Percentiles rank a stretch among this genome's conserved stretches.
These are phyloP conservation scores for Skeletonema marinoi DNA, from an alignment of 108 stramenopile species.

Conservation along the genomic window DNA sequence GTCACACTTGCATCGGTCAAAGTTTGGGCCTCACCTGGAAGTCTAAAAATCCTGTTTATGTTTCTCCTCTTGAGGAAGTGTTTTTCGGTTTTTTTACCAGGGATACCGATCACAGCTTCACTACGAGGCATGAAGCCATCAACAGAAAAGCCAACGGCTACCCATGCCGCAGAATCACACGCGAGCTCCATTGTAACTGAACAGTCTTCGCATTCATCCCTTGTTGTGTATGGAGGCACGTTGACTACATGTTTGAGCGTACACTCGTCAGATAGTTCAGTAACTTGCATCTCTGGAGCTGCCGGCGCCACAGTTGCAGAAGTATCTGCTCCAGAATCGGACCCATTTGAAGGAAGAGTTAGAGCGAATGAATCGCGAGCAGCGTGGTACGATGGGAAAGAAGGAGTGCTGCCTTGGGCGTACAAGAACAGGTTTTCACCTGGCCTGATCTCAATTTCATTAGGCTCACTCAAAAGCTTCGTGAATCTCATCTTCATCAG, in stretches of 20 bases:
- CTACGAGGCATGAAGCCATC: conserved; percentile 51
- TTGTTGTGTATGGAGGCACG: neutral
- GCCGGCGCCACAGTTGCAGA: neutral
- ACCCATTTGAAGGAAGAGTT: neutral
- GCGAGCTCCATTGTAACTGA: conserved; percentile 12
- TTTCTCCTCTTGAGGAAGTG: conserved; percentile 42
- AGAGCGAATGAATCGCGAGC: neutral
- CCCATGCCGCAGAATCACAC: conserved; percentile 40
- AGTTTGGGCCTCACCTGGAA: conserved; percentile 54
- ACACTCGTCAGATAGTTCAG: neutral
- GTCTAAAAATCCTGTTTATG: conserved; percentile 31
- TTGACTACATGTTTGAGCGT: neutral
- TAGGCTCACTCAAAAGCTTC: conserved; percentile 61
- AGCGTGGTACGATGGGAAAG: neutral
- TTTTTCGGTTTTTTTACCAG: conserved; percentile 38
- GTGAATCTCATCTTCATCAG: conserved; percentile 68
- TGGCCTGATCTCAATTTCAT: conserved; percentile 52
- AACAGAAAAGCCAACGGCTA: conserved; percentile 42
- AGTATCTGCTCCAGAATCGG: neutral
- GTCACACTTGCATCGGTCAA: conserved; percentile 51
- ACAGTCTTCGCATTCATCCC: conserved; percentile 12
- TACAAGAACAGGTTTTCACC: conserved; percentile 60
- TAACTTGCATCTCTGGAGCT: neutral
- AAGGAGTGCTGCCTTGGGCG: conserved; percentile 42
- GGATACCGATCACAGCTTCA: conserved; percentile 51